A percentile compares a stretch with the other conserved stretches of the same genome.
phyloP scores from a whole-genome alignment of 345 rosid genomes.

The Moricandia moricandioides region DNA sequence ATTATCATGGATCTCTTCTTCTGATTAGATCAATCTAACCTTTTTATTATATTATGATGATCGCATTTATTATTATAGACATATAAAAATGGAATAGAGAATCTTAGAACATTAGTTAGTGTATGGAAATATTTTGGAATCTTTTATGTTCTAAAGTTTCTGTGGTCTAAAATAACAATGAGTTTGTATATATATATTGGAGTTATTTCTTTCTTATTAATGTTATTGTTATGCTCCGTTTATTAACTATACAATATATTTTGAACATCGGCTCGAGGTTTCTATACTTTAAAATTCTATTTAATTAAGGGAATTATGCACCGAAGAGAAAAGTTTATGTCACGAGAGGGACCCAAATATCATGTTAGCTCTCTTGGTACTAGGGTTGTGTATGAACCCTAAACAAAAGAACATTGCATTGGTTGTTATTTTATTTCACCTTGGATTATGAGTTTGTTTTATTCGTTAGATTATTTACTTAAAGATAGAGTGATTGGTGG shows the following conservation, averaged over 20 bases:
- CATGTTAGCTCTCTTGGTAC: not conserved
- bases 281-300: not conserved
- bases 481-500: conserved; percentile 33
- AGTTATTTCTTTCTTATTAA: not conserved
- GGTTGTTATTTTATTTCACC: not conserved
- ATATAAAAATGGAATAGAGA: not conserved
- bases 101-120: conserved; percentile 11
- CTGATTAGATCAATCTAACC: conserved; percentile 39
- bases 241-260: not conserved
- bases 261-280: not conserved
- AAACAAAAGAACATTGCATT: not conserved
- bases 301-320: not conserved
- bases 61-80: not conserved
- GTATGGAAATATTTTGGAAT: conserved; percentile 17
- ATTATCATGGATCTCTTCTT: conserved; percentile 81
- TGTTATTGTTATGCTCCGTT: not conserved
- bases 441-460: not conserved
- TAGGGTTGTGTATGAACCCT: conserved; percentile 24
- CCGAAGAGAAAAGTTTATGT: not conserved
- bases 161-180: conserved; percentile 6
- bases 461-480: not conserved
- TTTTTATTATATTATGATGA: conserved; percentile 11
- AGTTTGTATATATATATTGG: conserved; percentile 13
- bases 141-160: conserved; percentile 18
- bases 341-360: conserved; percentile 1